Evolutionary conservation across 176 grass and related monocot species (phyloP), one percentile per base, ranked within the genome.

Genomic region (Areca catechu): DNA sequence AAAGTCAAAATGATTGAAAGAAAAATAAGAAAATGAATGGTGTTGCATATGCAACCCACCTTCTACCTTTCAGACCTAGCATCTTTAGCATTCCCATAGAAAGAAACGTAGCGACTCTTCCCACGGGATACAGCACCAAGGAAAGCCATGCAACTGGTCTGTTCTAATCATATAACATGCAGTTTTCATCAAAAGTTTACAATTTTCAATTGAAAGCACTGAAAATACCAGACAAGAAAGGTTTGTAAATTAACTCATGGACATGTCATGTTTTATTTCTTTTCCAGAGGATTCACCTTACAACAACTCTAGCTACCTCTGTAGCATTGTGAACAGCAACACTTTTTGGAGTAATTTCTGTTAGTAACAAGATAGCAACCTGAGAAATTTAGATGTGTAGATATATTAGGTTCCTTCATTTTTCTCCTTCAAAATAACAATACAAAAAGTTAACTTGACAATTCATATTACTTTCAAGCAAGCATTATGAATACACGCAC

Each of bases 301-400:
- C 88, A 22, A 98, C 87, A 73, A 98, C 80, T 59, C 93, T 88
- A 77, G 84, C 83, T 48, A 98, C 93, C 54, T 98, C 93, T 6
- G 83, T 82, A 24, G 88, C 88, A 78, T 85, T 98, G 66, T 98
- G 93, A 9, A 92, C 93, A 60, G 87, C 93, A 66, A 98, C 74
- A 82, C 79, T 98, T 83, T 98, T 98, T 51, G 93, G 93, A 51
- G 93, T 89, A 61, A 98, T 98, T 80, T 98, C 93, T 49, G 93
- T 98, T 51, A 98, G 78, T 56, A 98, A 88, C 49, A 98, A 85
- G 60, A 98, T 48, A 19, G 81, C 84, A 16, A 98, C 92, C 92
- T 96, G 72, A 76, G 79, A 19, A 71, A 23, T 62, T 53, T 43
- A 62, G 25, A 54, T 62, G 10, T 15, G 49, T 37, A 67, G 51